Evolutionary conservation across 768 basidiomycete species (phyloP).

Genomic region (Coprinopsis strossmayeri): DNA sequence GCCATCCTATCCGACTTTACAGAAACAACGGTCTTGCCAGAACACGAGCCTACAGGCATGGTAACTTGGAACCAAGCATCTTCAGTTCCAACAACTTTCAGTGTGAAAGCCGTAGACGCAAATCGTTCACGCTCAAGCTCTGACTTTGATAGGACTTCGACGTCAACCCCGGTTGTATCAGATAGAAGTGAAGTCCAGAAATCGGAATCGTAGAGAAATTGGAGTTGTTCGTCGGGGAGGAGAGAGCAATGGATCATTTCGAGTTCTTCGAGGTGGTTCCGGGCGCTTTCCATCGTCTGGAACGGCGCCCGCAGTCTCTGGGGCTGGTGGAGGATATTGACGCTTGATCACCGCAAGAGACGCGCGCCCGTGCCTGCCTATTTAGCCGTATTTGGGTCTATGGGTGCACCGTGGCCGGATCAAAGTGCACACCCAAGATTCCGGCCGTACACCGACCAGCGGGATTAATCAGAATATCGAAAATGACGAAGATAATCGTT

Average conservation of each 20-base stretch:
- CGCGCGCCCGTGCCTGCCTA: too few species aligned
- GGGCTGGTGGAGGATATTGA: too few species aligned
- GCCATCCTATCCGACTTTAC: constrained; percentile 43
- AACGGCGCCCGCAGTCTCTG: too few species aligned
- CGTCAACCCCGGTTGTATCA: not conserved
- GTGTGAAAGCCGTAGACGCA: constrained; percentile 6
- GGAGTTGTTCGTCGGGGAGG: constrained; percentile 50
- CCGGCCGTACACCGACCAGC: too few species aligned
- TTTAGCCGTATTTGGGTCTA: too few species aligned
- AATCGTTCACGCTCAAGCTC: constrained; percentile 10
- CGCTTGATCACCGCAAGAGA: too few species aligned
- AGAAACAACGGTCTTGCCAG: constrained; percentile 16
- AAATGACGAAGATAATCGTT: too few species aligned
- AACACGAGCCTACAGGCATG: constrained; percentile 1
- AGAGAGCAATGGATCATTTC: constrained; percentile 57
- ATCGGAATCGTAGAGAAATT: constrained; percentile 24
- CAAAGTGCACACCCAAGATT: too few species aligned
- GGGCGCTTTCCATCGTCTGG: too few species aligned
- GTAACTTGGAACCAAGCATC: constrained; percentile 9
- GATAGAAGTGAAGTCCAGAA: constrained; percentile 8
- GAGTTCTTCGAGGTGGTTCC: constrained; percentile 39
- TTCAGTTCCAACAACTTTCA: constrained; percentile 4
- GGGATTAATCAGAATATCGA: too few species aligned
- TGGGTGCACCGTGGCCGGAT: too few species aligned
- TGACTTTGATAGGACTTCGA: not conserved